A percentile compares a stretch with the other conserved stretches of the same genome.
These are phyloP conservation scores for Kazachstania sp. DNA, from an alignment of 1,139 yeast genomes.

Conservation along the genomic window DNA sequence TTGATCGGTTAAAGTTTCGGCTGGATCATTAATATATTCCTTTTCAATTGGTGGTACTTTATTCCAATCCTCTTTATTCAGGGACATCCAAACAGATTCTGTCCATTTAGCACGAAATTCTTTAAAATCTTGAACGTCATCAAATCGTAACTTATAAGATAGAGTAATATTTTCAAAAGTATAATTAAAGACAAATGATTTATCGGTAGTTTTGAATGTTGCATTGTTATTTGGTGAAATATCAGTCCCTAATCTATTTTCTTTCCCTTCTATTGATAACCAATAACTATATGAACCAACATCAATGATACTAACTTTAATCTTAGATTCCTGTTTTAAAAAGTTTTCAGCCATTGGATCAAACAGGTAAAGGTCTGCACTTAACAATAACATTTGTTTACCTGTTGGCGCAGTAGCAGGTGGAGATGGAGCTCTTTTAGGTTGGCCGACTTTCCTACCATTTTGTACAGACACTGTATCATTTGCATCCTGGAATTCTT, in stretches of 20 bases:
- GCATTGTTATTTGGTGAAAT: constrained; percentile 53
- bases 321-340: constrained; percentile 35
- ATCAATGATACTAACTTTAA: constrained; percentile 38
- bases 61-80: constrained; percentile 46
- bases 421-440: constrained; percentile 6
- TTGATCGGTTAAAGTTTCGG: constrained; percentile 34
- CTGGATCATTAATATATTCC: constrained; percentile 43
- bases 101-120: constrained; percentile 47
- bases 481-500: constrained; percentile 30
- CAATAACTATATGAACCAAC: constrained; percentile 46
- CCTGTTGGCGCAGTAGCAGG: constrained; percentile 18
- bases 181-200: constrained; percentile 61
- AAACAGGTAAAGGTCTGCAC: constrained; percentile 46
- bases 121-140: constrained; percentile 34
- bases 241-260: constrained; percentile 35
- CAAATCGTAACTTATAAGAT: constrained; percentile 61
- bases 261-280: constrained; percentile 37
- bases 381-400: constrained; percentile 12
- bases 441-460: neutral
- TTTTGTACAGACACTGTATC: constrained; percentile 2
- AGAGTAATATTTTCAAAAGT: constrained; percentile 35
- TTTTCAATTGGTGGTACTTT: constrained; percentile 37
- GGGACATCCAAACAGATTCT: constrained; percentile 53
- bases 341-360: constrained; percentile 49
- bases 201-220: constrained; percentile 48